Conservation (phyloP, 2,329 filamentous ascomycete genomes). For the Westerdykella sp. region DNA sequence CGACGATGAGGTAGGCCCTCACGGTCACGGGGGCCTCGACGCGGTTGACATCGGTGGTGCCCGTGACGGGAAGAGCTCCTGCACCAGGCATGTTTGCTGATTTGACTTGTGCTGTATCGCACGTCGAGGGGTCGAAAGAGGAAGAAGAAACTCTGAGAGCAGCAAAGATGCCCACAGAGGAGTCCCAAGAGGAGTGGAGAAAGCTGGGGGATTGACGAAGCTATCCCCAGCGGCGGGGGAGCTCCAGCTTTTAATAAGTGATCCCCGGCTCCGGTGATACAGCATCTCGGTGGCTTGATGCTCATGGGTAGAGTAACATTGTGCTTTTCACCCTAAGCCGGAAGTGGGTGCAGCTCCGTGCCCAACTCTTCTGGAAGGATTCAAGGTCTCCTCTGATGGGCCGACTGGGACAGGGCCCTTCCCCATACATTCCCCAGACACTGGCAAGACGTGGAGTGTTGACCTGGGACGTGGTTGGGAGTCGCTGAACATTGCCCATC, state of each 20-base stretch:
- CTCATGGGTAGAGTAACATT: conserved; percentile 33
- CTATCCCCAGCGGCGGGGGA: conserved; percentile 2
- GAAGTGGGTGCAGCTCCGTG: conserved; percentile 24
- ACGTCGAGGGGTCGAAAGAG: conserved; percentile 7
- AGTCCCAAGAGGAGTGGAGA: not conserved
- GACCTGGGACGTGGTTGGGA: not conserved
- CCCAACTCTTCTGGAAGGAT: conserved; percentile 30
- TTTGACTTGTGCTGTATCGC: conserved; percentile 8
- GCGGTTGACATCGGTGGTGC: conserved; percentile 47
- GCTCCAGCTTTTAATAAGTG: conserved; percentile 28
- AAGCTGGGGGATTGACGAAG: not conserved
- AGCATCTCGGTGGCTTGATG: conserved; percentile 26
- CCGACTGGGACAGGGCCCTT: conserved; percentile 2
- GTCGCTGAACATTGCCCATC: not conserved
- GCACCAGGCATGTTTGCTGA: conserved; percentile 33
- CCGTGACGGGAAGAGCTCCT: conserved; percentile 30
- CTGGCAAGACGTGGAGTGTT: not conserved
- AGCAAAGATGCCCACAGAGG: conserved; percentile 2
- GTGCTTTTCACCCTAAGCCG: conserved; percentile 19
- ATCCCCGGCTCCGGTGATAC: conserved; percentile 24
- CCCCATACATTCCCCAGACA: conserved; percentile 1
- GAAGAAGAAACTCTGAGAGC: conserved; percentile 19
- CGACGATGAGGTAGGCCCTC: conserved; percentile 44
- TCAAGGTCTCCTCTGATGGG: conserved; percentile 12
- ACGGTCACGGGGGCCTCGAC: conserved; percentile 49